Base-by-base conservation (phyloP, 2,329 filamentous ascomycete species). In the Xenoacremonium recifei region DNA sequence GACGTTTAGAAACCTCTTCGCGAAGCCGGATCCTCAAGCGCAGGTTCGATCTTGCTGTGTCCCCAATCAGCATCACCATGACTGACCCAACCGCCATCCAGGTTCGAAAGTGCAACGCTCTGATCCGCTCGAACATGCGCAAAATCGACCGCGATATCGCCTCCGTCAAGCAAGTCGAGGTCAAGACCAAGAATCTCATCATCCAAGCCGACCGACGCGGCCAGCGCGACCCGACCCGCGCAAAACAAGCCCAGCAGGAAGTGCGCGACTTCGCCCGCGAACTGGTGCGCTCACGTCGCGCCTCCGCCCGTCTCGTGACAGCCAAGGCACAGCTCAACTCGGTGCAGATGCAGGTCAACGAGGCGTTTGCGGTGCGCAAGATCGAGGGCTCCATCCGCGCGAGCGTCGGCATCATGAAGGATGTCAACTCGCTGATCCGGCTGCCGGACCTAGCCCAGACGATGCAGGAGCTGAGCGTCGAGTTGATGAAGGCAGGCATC, bases 281-380 rank as follows among this genome's bases (percentile, higher is more conserved):
- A 67, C 79, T 97, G 37, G 81, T 97, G 49, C 84, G 87, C 39
- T 80, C 89, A 45, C 87, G 93, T 51, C 88, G 85, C 63, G 84
- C 90, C 49, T 78, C 77, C 15, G 70, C 76, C 21, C 82, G 93
- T 4, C 77, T 97, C 29, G 76, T 85, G 15, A 97, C 92, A 0
- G 86, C 85, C 57, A 95, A 95, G 64, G 93, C 93, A 2, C 93
- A 97, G 69, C 79, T 99, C 35, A 84, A 85, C 62, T 92, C 86
- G 53, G 92, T 99, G 32, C 85, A 92, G 67, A 95, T 97, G 90
- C 93, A 97, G 69, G 92, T 99, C 60, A 89, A 91, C 60, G 92
- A 97, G 71, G 91, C 93, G 2, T 97, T 97, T 66, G 88, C 89
- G 2, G 85, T 97, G 57, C 84, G 89, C 55, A 95, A 95, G 75